Base-by-base conservation (phyloP, 192 early-diverging fungal species). In the Rhizoclosmatium sp. region DNA sequence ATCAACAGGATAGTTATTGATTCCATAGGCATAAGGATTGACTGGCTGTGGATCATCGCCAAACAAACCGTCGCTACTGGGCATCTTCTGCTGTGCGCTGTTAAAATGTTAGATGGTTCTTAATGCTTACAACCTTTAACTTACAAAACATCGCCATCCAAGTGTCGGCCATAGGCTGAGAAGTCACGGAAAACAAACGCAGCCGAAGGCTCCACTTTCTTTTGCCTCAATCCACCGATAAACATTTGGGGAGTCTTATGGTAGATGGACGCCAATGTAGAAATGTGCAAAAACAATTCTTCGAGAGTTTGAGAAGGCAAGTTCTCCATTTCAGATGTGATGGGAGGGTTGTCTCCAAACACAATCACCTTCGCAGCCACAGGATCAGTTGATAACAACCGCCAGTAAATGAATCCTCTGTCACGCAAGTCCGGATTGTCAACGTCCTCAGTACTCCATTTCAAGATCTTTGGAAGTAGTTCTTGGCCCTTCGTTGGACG, bases 351-450 rank as follows among this genome's bases (percentile, higher is more conserved):
- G 47, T 98, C 96, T 2, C 93, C 90, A 46, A 99, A 86, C 7
- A 95, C 96, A 14, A 99, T 94, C 3, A 93, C 86, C 87, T 97
- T 95, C 16, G 97, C 97, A 3, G 95, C 93, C 76, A 95, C 91
- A 4, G 98, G 98, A 83, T 96, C 93, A 21, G 95, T 94, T 3
- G 95, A 96, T 2, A 99, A 85, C 72, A 99, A 85, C 69, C 98
- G 88, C 98, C 98, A 99, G 86, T 99, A 99, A 49, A 99, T 88
- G 79, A 96, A 99, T 4, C 96, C 97, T 19, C 98, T 90, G 79
- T 99, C 98, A 42, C 98, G 90, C 41, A 98, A 93, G 82, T 99
- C 98, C 5, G 97, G 95, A 81, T 97, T 97, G 71, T 98, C 95
- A 75, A 91, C 93, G 65, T 92, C 92, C 71, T 93, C 91, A 2